Evolutionary conservation across 176 grass and related monocot species (phyloP).

Genomic region (Melocanna baccifera): DNA sequence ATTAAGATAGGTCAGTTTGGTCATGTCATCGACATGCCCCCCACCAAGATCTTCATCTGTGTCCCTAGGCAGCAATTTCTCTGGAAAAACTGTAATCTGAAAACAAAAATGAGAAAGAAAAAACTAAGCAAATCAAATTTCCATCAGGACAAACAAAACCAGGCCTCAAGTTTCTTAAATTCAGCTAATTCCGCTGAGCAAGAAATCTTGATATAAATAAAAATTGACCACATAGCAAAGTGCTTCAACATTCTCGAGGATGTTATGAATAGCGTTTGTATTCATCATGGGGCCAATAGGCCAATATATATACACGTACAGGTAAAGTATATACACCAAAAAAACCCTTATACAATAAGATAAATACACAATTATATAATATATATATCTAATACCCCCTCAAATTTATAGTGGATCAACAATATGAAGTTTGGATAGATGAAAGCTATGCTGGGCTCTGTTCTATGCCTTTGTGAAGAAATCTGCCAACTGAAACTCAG

Average conservation of each 20-base stretch:
- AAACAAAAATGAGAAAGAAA: not conserved
- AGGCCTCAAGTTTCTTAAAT: not conserved
- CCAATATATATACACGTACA: no score
- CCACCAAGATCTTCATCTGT: constrained; percentile 89
- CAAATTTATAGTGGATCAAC: no score
- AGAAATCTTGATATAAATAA: constrained; percentile 1
- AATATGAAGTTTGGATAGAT: no score
- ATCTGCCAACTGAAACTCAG: no score
- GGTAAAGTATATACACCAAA: no score
- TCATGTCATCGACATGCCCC: constrained; percentile 96
- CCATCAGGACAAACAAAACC: not conserved
- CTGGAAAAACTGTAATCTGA: constrained; percentile 57
- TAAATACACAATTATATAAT: no score
- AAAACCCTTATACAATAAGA: no score
- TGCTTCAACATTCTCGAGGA: not conserved
- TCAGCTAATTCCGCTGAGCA: not conserved
- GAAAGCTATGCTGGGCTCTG: no score
- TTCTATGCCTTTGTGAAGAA: no score
- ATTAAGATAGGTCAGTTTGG: constrained; percentile 93
- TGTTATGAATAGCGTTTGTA: no score
- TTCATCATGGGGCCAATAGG: no score
- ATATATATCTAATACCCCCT: no score
- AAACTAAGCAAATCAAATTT: constrained; percentile 13
- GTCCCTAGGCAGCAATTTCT: constrained; percentile 80
- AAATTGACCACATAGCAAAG: not conserved